Evolutionary conservation across 345 rosid genomes (phyloP).

Genomic region (Eucalyptus grandis): DNA sequence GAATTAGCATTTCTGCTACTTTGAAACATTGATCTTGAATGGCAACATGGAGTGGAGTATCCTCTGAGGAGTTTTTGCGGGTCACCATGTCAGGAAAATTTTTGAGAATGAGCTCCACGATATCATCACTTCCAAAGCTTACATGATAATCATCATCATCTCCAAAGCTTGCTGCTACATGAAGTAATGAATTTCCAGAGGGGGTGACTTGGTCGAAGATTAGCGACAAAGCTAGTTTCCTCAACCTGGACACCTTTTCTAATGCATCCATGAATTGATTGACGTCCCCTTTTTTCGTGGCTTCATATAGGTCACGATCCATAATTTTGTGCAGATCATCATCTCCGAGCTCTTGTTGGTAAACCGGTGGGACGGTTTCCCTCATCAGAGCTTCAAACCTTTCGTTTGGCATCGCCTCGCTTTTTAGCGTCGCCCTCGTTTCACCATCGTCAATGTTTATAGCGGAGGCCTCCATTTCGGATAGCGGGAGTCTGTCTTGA

Average conservation of each 20-base stretch:
- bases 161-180: neutral
- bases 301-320: neutral
- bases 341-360: neutral
- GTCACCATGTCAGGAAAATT: fast-evolving
- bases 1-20: fast-evolving
- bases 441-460: fast-evolving
- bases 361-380: fast-evolving
- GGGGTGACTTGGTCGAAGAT: neutral
- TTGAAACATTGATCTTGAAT: neutral
- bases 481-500: neutral
- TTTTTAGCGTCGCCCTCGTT: neutral
- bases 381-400: neutral
- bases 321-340: no score
- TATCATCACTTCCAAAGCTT: neutral
- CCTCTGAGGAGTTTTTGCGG: neutral
- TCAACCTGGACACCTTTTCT: no score
- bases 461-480: fast-evolving
- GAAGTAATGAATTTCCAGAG: neutral
- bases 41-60: neutral
- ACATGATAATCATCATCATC: neutral
- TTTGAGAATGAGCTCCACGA: neutral
- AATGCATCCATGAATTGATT: fast-evolving
- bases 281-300: neutral
- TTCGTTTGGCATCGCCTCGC: no score
- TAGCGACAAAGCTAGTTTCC: neutral